A percentile compares a stretch with the other conserved stretches of the same genome.
phyloP scores from a whole-genome alignment of 208 protist genomes.

The Crithidia sp. region DNA sequence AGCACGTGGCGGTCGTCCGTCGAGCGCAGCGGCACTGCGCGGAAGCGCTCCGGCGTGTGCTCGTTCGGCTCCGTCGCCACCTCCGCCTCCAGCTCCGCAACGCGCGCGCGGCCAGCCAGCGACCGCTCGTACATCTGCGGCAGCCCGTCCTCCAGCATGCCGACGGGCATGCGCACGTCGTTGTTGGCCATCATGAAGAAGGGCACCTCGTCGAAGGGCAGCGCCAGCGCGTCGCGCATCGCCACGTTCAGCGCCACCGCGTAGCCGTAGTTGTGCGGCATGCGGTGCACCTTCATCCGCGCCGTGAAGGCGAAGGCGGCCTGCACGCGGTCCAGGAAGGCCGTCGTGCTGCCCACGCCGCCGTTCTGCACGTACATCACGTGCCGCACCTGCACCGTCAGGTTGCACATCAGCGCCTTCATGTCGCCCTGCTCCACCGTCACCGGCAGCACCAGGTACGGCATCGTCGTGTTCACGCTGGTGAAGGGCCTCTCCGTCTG shows the following conservation, averaged over 20 bases:
- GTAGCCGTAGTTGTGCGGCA: slow-evolving; percentile 23
- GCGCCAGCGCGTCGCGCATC: slow-evolving; percentile 27
- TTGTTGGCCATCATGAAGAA: slow-evolving; percentile 28
- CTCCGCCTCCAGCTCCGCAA: slow-evolving; percentile 27
- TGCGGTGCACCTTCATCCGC: slow-evolving; percentile 35
- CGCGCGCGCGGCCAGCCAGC: slow-evolving; percentile 12
- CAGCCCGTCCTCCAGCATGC: slow-evolving; percentile 10
- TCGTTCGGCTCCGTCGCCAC: slow-evolving; percentile 24
- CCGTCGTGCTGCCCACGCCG: not conserved
- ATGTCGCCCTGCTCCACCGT: slow-evolving; percentile 28
- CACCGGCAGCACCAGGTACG: slow-evolving; percentile 16
- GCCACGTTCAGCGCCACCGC: slow-evolving; percentile 26
- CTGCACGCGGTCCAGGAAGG: slow-evolving; percentile 31
- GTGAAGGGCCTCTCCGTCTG: slow-evolving; percentile 5
- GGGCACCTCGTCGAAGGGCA: slow-evolving; percentile 28
- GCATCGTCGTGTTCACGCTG: slow-evolving; percentile 3
- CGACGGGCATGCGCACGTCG: slow-evolving; percentile 17
- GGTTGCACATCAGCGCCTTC: slow-evolving; percentile 29
- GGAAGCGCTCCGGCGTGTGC: slow-evolving; percentile 18
- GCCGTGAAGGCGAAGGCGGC: slow-evolving; percentile 32
- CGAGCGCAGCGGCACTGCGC: slow-evolving; percentile 28
- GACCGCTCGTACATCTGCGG: slow-evolving; percentile 21
- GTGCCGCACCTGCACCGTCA: slow-evolving; percentile 15
- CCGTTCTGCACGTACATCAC: slow-evolving; percentile 26
- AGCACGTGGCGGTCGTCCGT: slow-evolving; percentile 24